Base-by-base conservation (phyloP, 352 stramenopile genomes). In the Globisporangium canariense region DNA sequence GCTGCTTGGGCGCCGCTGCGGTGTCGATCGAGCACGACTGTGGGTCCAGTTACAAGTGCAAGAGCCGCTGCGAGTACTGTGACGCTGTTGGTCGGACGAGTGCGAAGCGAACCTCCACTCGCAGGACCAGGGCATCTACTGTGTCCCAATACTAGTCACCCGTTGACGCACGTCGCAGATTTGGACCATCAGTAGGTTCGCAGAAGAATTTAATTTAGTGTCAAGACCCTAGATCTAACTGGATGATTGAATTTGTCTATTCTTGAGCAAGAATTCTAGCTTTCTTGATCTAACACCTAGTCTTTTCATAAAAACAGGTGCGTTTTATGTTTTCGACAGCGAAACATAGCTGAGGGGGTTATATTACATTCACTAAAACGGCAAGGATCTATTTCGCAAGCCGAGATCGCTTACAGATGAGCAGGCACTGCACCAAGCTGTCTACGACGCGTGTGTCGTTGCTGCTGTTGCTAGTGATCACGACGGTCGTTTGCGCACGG, bases 61-160 rank as follows among this genome's bases (percentile, higher is more conserved):
- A 61, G 20, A 67, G 68, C 30, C 49, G 66, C 1, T 92, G 85
- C 49, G 63, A 68, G 38, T 91, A 88, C 59, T 94, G 86, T 32
- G 58, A 76, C 2, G 65, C 51, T 14, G 66, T 41, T 18, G 70
- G 67, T 78, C 81, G 5, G 55, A 50, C 34, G 73, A 74, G 2
- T 76, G 83, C 41, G 69, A 83, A 20, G 64, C n/a, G 16, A 66
- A 70, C 32, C 47, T 92, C 34, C 57, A 69, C 5, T 36, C 47
- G 3, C 47, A 67, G 7, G 73, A 91, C 22, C 71, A 88, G 63
- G 83, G 85, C 1, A 79, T 94, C 28, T 94, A 88, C 52, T 88
- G 70, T 30, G 70, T 68, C 22, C 58, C 58, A 16, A 28, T 45
- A 14, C 43, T 28, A 2, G 25, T 28, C 25, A 28, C 25, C 25